A percentile compares a stretch with the other conserved stretches of the same genome.
phyloP scores from a whole-genome alignment of 139 green algal genomes.

The Pleodorina starrii region DNA sequence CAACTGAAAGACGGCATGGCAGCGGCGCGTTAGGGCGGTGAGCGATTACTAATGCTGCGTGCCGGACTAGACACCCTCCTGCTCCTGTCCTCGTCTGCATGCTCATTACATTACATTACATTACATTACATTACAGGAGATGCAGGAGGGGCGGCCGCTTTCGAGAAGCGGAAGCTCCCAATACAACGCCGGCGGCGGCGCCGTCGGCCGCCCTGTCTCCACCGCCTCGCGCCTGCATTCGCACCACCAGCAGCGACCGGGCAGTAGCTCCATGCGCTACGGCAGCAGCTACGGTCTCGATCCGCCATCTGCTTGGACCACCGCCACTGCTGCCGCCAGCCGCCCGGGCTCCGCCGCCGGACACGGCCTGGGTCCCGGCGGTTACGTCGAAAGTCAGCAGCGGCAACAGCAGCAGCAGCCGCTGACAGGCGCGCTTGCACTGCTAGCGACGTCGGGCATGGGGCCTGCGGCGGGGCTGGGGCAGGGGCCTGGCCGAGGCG shows the following conservation, averaged over 20 bases:
- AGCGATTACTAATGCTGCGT: background rate
- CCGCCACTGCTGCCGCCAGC: background rate
- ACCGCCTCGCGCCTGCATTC: background rate
- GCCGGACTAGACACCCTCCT: background rate
- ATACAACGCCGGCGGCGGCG: background rate
- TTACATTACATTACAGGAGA: background rate
- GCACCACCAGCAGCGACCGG: background rate
- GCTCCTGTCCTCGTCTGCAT: too few species aligned
- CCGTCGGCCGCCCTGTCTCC: background rate
- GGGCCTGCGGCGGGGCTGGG: background rate
- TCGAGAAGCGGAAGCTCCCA: slow-evolving; percentile 11
- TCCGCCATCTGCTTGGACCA: background rate
- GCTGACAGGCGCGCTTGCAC: background rate
- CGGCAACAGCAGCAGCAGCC: background rate
- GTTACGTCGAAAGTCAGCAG: background rate
- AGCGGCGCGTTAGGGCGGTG: background rate
- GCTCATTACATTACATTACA: background rate
- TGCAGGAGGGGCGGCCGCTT: slow-evolving; percentile 11
- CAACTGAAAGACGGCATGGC: background rate
- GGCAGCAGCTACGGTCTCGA: slow-evolving; percentile 6
- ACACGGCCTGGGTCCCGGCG: too few species aligned
- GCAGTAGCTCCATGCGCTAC: background rate
- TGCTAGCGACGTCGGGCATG: slow-evolving; percentile 12
- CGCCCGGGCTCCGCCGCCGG: background rate
- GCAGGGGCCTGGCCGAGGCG: background rate